phyloP scores from a whole-genome alignment of 2,329 filamentous ascomycete genomes.

The Helotiales sp. region DNA sequence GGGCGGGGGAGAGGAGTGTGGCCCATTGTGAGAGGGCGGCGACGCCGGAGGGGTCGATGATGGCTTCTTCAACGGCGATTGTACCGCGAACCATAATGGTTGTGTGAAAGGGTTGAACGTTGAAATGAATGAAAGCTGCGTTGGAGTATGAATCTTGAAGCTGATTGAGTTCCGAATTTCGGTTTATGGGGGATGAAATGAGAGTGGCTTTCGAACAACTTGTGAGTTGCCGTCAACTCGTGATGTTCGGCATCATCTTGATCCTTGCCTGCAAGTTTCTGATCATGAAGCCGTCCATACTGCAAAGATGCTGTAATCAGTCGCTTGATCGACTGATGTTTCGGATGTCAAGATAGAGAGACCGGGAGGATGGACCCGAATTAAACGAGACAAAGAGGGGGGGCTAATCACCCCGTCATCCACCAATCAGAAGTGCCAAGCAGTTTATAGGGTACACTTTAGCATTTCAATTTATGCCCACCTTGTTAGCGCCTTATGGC shows the following conservation, averaged over 20 bases:
- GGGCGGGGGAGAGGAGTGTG: conserved; percentile 22
- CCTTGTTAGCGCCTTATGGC: background rate
- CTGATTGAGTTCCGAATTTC: too few relatives aligned
- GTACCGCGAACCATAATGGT: conserved; percentile 21
- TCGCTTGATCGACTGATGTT: too few relatives aligned
- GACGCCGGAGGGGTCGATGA: conserved; percentile 28
- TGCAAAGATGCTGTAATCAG: background rate
- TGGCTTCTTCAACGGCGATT: conserved; percentile 32
- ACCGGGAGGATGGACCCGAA: background rate
- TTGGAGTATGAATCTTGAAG: too few relatives aligned
- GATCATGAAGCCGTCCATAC: background rate
- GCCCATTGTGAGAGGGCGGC: conserved; percentile 23
- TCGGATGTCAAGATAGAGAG: background rate
- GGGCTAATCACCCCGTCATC: background rate
- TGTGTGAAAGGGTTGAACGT: too few relatives aligned
- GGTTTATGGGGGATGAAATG: too few relatives aligned
- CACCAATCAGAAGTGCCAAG: background rate
- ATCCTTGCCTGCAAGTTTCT: background rate
- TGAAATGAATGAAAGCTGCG: too few relatives aligned
- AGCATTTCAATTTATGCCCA: background rate
- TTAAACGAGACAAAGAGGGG: background rate
- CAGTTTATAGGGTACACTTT: background rate
- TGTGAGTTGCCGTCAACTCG: too few relatives aligned
- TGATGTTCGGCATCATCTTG: conserved; percentile 29
- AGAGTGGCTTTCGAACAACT: too few relatives aligned